Evolutionary conservation across 2,329 filamentous ascomycete species (phyloP).

Genomic region (Amauroascus verrucosus): DNA sequence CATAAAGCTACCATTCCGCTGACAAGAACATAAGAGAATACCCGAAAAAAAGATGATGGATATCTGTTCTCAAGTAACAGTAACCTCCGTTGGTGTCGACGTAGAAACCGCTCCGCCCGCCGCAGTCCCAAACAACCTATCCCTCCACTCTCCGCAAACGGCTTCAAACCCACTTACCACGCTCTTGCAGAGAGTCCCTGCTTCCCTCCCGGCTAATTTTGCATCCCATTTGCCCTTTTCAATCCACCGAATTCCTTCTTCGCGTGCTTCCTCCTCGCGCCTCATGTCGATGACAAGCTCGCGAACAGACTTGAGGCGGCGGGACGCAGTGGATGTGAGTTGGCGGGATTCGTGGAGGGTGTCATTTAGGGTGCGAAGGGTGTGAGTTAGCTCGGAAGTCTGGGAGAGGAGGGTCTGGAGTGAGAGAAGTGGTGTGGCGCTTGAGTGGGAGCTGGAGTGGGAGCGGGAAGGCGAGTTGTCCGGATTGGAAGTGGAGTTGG

Average conservation of each 20-base stretch:
- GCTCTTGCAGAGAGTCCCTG: conserved; percentile 70
- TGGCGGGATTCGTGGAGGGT: conserved; percentile 90
- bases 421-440: conserved; percentile 48
- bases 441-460: conserved; percentile 16
- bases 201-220: conserved; percentile 64
- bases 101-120: not conserved
- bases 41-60: not conserved
- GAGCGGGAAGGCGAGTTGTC: conserved; percentile 5
- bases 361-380: conserved; percentile 77
- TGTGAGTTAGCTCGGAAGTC: conserved; percentile 63
- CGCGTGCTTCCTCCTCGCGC: conserved; percentile 68
- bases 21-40: not conserved
- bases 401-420: conserved; percentile 58
- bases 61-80: conserved; percentile 17
- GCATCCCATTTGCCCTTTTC: conserved; percentile 73
- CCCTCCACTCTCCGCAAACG: conserved; percentile 75
- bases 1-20: not conserved
- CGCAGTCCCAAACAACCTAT: conserved; percentile 51
- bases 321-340: conserved; percentile 67
- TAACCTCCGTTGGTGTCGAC: conserved; percentile 17
- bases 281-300: conserved; percentile 80
- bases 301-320: conserved; percentile 68
- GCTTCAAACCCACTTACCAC: conserved; percentile 89
- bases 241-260: conserved; percentile 75
- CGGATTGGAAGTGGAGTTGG: conserved; percentile 10